phyloP scores from a whole-genome alignment of 2,329 filamentous ascomycete species.

The Magnaporthiopsis rhizophila region DNA sequence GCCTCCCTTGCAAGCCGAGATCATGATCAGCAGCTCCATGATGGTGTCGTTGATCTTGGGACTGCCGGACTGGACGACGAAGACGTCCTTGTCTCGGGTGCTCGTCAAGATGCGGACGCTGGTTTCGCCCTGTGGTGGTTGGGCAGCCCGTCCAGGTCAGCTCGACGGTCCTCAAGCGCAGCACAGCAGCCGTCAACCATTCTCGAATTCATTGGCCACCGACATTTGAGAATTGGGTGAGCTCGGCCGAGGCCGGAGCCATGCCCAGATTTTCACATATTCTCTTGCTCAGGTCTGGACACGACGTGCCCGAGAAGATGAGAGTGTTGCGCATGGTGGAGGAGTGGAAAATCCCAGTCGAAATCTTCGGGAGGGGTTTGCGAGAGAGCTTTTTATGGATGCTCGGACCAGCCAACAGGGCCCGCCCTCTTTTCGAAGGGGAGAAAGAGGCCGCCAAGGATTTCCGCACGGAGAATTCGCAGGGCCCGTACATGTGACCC shows the following conservation, averaged over 20 bases:
- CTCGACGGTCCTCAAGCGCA: constrained; percentile 5
- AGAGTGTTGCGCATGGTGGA: constrained; percentile 41
- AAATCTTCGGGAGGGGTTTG: constrained; percentile 9
- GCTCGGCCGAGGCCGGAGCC: constrained; percentile 54
- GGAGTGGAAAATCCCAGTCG: constrained; percentile 2
- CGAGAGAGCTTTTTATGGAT: constrained; percentile 9
- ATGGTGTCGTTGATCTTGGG: constrained; percentile 95
- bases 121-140: constrained; percentile 49
- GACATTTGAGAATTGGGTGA: constrained; percentile 63
- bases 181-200: neutral
- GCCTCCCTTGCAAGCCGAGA: constrained; percentile 94
- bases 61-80: constrained; percentile 96
- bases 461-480: neutral
- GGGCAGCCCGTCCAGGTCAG: constrained; percentile 22
- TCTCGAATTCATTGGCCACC: constrained; percentile 9
- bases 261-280: constrained; percentile 64
- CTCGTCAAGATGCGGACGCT: constrained; percentile 62
- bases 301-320: constrained; percentile 61
- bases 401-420: constrained; percentile 5
- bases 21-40: constrained; percentile 99
- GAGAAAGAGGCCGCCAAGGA: neutral
- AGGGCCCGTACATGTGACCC: constrained; percentile 2
- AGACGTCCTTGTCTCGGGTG: constrained; percentile 97
- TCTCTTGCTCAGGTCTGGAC: constrained; percentile 54
- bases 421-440: neutral